These are phyloP conservation scores for Fusarium pininemorale DNA, from an alignment of 2,329 filamentous ascomycete species.

Conservation along the genomic window DNA sequence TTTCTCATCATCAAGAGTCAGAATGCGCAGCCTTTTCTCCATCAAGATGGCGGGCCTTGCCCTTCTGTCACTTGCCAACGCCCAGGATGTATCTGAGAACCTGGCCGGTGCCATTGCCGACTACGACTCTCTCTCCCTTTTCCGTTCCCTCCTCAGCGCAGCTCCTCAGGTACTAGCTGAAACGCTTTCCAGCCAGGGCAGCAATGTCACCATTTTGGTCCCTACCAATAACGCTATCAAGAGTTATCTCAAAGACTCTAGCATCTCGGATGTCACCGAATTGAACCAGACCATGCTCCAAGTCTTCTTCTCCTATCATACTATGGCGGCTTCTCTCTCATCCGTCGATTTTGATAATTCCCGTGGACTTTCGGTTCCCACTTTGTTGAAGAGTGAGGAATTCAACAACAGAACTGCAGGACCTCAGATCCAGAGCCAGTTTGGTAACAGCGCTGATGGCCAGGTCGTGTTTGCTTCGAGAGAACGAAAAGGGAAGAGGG, in stretches of 20 bases:
- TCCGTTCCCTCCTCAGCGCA: constrained; percentile 9
- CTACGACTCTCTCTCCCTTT: constrained; percentile 24
- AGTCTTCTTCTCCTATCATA: constrained; percentile 34
- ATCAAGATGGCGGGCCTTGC: background rate
- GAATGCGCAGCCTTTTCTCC: constrained; percentile 1
- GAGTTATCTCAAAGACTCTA: constrained; percentile 13
- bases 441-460: constrained; percentile 14
- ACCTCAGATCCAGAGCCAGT: constrained; percentile 9
- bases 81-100: constrained; percentile 16
- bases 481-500: background rate
- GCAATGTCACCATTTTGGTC: constrained; percentile 34
- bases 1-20: too few relatives aligned
- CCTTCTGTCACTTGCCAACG: background rate
- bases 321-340: constrained; percentile 8
- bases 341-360: constrained; percentile 9
- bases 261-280: background rate
- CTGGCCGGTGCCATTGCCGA: constrained; percentile 14
- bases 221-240: constrained; percentile 33
- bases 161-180: background rate
- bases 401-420: constrained; percentile 36
- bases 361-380: constrained; percentile 19
- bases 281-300: constrained; percentile 6
- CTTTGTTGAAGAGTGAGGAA: constrained; percentile 3
- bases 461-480: constrained; percentile 30
- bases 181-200: background rate